Conservation (phyloP, 192 early-diverging fungal species). For the Spizellomyces punctatus region DNA sequence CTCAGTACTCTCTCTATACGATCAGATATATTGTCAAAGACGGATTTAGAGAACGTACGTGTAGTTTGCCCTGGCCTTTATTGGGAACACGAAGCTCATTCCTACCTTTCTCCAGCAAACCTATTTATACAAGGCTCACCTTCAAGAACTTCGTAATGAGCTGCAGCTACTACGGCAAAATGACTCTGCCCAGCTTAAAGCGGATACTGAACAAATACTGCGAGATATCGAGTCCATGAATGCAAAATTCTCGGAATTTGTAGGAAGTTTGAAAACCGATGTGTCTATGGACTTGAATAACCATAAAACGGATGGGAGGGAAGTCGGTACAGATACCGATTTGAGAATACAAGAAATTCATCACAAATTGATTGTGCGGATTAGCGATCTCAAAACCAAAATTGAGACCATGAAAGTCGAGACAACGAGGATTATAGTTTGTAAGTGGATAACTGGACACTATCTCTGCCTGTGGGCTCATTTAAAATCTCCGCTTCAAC, state of each 20-base stretch:
- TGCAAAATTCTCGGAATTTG: slow-evolving; percentile 75
- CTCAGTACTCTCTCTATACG: slow-evolving; percentile 48
- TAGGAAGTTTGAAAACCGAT: slow-evolving; percentile 78
- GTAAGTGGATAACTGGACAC: slow-evolving; percentile 13
- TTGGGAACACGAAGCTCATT: background rate
- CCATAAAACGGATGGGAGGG: slow-evolving; percentile 79
- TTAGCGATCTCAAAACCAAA: slow-evolving; percentile 83
- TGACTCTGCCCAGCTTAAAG: slow-evolving; percentile 64
- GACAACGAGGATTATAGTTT: slow-evolving; percentile 55
- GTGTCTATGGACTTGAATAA: slow-evolving; percentile 90
- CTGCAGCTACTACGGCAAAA: slow-evolving; percentile 40
- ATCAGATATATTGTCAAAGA: slow-evolving; percentile 63
- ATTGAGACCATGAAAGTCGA: slow-evolving; percentile 90
- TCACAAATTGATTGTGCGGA: slow-evolving; percentile 79
- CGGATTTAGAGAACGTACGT: slow-evolving; percentile 79
- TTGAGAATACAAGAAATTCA: slow-evolving; percentile 71
- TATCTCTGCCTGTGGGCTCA: background rate
- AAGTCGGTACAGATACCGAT: slow-evolving; percentile 72
- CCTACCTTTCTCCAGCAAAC: slow-evolving; percentile 22
- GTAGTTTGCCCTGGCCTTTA: background rate
- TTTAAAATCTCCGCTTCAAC: background rate
- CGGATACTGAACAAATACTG: slow-evolving; percentile 70
- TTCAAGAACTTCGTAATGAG: slow-evolving; percentile 65
- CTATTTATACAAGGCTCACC: slow-evolving; percentile 80
- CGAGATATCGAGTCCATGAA: slow-evolving; percentile 78